Percentiles rank a stretch among this genome's conserved stretches.
Evolutionary conservation across 495 filamentous ascomycete genomes (phyloP).

Genomic region (Copromyces sp.): DNA sequence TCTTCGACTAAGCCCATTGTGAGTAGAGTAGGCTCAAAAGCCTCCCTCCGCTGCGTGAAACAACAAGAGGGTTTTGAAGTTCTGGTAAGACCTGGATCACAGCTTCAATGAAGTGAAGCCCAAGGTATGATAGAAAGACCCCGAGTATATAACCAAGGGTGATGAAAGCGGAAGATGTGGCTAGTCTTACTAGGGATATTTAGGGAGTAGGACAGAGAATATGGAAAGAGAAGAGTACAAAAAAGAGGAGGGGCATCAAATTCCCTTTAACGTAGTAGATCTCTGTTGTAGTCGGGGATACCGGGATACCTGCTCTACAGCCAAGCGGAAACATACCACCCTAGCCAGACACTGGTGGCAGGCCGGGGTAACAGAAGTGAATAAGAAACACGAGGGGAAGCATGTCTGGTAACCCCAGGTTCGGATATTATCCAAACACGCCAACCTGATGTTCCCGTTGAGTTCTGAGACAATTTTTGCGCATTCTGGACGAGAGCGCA

Average conservation of each 20-base stretch:
- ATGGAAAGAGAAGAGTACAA: not conserved
- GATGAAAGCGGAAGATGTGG: not conserved
- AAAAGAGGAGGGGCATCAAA: not conserved
- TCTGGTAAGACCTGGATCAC: not conserved
- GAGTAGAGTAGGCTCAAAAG: not conserved
- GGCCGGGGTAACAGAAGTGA: not conserved
- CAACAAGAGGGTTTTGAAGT: not conserved
- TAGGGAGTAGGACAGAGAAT: not conserved
- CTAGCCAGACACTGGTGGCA: not conserved
- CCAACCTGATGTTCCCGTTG: not conserved
- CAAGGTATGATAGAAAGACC: not conserved
- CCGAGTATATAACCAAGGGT: not conserved
- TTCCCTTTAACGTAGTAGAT: not conserved
- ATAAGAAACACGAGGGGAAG: not conserved
- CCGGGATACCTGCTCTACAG: not conserved
- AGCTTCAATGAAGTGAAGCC: not conserved
- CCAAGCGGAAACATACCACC: not conserved
- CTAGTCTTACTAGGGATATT: not conserved
- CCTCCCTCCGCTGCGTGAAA: not conserved
- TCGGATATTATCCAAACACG: not conserved
- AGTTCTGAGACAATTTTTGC: not conserved
- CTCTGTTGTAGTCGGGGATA: not conserved
- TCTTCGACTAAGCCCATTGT: slow-evolving; percentile 35
- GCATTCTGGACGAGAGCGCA: not conserved
- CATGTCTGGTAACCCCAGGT: not conserved